Percentiles rank a stretch among this genome's conserved stretches.
Evolutionary conservation across 2,329 filamentous ascomycete species (phyloP).

Genomic region (Cadophora luteo-olivacea): DNA sequence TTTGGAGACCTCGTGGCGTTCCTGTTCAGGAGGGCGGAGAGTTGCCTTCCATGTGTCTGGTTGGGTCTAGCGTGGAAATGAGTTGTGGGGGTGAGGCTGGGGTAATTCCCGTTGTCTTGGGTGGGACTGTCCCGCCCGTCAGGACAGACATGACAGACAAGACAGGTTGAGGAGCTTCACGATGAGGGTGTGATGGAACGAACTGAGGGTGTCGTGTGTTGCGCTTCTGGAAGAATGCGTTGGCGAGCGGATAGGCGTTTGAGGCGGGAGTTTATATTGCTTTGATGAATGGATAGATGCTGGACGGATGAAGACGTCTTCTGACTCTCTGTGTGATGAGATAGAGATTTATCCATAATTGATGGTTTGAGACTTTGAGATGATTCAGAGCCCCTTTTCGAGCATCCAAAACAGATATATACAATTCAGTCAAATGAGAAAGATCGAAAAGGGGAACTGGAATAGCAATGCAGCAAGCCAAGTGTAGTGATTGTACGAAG

Average conservation of each 20-base stretch:
- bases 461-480: not conserved
- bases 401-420: not conserved
- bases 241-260: conserved; percentile 17
- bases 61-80: not conserved
- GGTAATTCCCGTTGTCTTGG: conserved; percentile 9
- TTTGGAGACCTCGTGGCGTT: conserved; percentile 4
- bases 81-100: not conserved
- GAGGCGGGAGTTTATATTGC: not conserved
- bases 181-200: conserved; percentile 10
- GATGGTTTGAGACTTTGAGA: not conserved
- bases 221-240: conserved; percentile 16
- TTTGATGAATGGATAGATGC: not conserved
- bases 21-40: conserved; percentile 3
- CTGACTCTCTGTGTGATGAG: not conserved
- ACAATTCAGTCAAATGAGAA: not conserved
- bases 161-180: not conserved
- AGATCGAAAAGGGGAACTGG: not conserved
- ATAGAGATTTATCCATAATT: not conserved
- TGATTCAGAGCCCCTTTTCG: not conserved
- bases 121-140: not conserved
- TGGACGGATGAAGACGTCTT: not conserved
- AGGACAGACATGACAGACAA: not conserved
- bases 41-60: not conserved
- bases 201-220: not conserved
- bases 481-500: not conserved